Conservation (phyloP, 768 basidiomycete genomes). For the Pholiota molesta region DNA sequence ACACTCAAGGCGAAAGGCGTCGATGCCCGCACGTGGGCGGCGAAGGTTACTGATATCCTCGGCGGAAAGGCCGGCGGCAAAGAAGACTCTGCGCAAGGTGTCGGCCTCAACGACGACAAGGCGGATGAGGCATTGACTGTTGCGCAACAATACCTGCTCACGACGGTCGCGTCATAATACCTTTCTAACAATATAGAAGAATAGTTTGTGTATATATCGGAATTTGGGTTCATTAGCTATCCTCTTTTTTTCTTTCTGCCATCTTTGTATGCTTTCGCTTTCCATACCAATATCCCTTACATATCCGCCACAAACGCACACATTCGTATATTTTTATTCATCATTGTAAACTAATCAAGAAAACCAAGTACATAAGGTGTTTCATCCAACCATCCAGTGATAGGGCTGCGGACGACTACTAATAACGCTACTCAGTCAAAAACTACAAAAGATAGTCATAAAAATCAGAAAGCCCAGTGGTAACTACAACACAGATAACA, state of each 20-base stretch:
- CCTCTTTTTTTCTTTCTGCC: background rate
- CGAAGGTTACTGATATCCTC: slow-evolving; percentile 72
- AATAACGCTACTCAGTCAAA: background rate
- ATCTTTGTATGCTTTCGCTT: slow-evolving; percentile 1
- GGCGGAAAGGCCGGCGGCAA: slow-evolving; percentile 99
- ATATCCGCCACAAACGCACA: slow-evolving; percentile 1
- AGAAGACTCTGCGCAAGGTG: slow-evolving; percentile 89
- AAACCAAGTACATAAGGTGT: slow-evolving; percentile 1
- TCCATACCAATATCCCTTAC: background rate
- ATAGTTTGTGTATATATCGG: background rate
- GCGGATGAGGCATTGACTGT: slow-evolving; percentile 24
- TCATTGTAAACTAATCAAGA: slow-evolving; percentile 5
- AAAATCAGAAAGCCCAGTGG: background rate
- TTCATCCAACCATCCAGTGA: slow-evolving; percentile 2
- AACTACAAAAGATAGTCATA: background rate
- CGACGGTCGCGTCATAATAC: slow-evolving; percentile 12
- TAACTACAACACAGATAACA: background rate
- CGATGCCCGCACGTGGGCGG: slow-evolving; percentile 90
- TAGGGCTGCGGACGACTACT: background rate
- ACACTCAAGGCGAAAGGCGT: slow-evolving; percentile 62
- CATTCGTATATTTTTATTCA: slow-evolving; percentile 8
- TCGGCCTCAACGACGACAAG: slow-evolving; percentile 50
- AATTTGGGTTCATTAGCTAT: background rate
- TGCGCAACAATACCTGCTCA: slow-evolving; percentile 23
- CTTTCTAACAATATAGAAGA: background rate